Base-by-base conservation (phyloP, 1,284 basidiomycete species). In the Heimioporus retisporus region DNA sequence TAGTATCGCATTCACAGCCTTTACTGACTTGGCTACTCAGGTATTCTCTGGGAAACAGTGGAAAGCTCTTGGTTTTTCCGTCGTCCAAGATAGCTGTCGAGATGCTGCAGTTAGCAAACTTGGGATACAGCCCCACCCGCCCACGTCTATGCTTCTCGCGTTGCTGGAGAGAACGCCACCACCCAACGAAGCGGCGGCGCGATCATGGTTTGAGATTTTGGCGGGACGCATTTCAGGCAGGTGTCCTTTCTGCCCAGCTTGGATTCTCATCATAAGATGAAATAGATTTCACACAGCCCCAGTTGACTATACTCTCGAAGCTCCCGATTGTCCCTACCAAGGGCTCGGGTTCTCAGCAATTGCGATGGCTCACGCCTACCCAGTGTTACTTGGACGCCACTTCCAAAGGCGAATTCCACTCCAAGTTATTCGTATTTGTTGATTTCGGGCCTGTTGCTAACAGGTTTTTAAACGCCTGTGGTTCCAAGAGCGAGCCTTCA, bases 371-470 rank as follows among this genome's bases (percentile, higher is more conserved):
- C 43, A 77, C 85, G 54, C 93, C 93, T 18, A 83, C 75, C 14
- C 88, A 92, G 68, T 94, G 93, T 75, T 95, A 93, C 77, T 85
- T 95, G 68, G 86, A 85, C 14, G 82, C 84, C 21, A 80, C 84
- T 50, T 78, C 83, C 1, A 82, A 83, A 43, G 85, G 85, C 21
- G 82, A 83, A 62, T 87, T 93, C 58, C 91, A 93, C 73, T 92
- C 92, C 2, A 91, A 91, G 73, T 77, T 95, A 11, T 98, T 98
- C 75, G 88, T 90, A 16, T 97, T 96, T 72, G 89, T 99, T 58
- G 93, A 98, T 79, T 98, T 97, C 78, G 97, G 97, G 1, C 77
- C 86, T 1, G 84, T 85, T 7, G 97, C 94, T 3, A 97, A 96
- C 71, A 84, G 88, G 5, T 98, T 99, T 81, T 82, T 99, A 59